These are phyloP conservation scores for Cadophora luteo-olivacea DNA, from an alignment of 2,329 filamentous ascomycete genomes.

Conservation along the genomic window DNA sequence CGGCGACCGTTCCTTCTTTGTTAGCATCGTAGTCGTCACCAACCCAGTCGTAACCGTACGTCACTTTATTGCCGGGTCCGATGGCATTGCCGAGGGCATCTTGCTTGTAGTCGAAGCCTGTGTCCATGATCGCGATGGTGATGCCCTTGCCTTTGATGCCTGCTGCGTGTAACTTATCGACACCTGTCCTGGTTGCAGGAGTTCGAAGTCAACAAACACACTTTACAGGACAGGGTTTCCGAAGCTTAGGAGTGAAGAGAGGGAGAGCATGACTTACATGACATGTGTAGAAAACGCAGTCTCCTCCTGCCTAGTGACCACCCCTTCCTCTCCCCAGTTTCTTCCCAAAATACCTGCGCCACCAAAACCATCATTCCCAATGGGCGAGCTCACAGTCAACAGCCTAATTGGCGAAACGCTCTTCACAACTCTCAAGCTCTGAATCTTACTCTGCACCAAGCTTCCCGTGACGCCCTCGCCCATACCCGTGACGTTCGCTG, in stretches of 20 bases:
- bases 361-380: no score
- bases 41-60: slow-evolving; percentile 63
- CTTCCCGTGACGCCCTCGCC: background rate
- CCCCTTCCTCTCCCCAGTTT: no score
- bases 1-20: background rate
- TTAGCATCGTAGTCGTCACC: slow-evolving; percentile 51
- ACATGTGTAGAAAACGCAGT: background rate
- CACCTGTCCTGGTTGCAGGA: slow-evolving; percentile 31
- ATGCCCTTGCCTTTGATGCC: slow-evolving; percentile 55
- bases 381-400: background rate
- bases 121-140: slow-evolving; percentile 48
- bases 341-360: no score
- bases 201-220: no score
- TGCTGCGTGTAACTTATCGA: slow-evolving; percentile 50
- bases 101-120: slow-evolving; percentile 64
- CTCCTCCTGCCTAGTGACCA: background rate
- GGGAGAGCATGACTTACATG: background rate
- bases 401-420: background rate
- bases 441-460: background rate
- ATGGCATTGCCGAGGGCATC: slow-evolving; percentile 70
- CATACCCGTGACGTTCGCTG: background rate
- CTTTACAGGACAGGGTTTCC: no score
- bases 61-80: slow-evolving; percentile 63
- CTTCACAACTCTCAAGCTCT: background rate
- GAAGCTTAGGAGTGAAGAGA: no score